phyloP scores from a whole-genome alignment of 2,329 filamentous ascomycete genomes.

The Hypocrella siamensis region DNA sequence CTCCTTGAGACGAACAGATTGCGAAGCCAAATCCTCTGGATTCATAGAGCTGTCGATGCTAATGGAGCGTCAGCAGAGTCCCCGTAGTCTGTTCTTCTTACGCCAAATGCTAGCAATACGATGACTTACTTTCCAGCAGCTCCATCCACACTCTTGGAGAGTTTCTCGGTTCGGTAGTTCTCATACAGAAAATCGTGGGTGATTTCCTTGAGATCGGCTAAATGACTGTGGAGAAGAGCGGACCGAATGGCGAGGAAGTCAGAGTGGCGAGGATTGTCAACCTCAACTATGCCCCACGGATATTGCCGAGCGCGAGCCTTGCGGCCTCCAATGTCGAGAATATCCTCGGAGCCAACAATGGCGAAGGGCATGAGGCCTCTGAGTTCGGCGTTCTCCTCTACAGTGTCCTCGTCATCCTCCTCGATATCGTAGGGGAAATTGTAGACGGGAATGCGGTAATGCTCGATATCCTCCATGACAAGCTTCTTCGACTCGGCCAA shows the following conservation, averaged over 20 bases:
- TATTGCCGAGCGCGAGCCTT: constrained; percentile 92
- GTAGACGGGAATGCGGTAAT: constrained; percentile 98
- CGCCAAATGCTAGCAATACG: not conserved
- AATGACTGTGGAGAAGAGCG: constrained; percentile 89
- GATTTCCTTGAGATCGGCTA: constrained; percentile 98
- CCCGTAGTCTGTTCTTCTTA: not conserved
- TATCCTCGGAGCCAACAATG: constrained; percentile 93
- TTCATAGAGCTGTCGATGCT: constrained; percentile 74
- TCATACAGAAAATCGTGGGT: constrained; percentile 99
- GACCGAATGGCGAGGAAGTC: constrained; percentile 97
- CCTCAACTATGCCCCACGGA: constrained; percentile 97
- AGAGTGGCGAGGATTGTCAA: constrained; percentile 96
- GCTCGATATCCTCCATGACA: constrained; percentile 99
- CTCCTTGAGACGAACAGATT: constrained; percentile 98
- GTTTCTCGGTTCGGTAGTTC: constrained; percentile 99
- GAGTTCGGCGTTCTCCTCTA: constrained; percentile 97
- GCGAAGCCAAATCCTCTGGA: constrained; percentile 89
- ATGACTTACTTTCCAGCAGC: constrained; percentile 67
- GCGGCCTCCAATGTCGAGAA: constrained; percentile 84
- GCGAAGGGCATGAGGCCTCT: constrained; percentile 97
- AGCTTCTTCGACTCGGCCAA: constrained; percentile 98
- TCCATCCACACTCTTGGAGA: constrained; percentile 97
- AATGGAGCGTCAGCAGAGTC: constrained; percentile 14
- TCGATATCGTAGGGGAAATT: constrained; percentile 99
- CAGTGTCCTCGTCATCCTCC: constrained; percentile 97